phyloP scores from a whole-genome alignment of 305 asterid species.

The Solanum hybrid region DNA sequence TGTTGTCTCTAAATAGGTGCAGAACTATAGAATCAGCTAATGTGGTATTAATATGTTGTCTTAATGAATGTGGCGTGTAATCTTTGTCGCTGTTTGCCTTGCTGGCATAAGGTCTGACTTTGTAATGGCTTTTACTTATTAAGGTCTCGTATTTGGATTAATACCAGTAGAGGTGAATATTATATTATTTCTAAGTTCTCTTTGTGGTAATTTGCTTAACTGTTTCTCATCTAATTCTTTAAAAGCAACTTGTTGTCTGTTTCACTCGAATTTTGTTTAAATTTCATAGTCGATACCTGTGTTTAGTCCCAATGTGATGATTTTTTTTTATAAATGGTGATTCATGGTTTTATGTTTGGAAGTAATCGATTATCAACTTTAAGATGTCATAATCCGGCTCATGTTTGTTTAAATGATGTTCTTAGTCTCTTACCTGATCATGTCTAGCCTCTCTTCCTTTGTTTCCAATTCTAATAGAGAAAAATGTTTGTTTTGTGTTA shows the following conservation, averaged over 20 bases:
- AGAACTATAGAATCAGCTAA: not conserved
- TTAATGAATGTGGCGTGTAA: not conserved
- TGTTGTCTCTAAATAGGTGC: not conserved
- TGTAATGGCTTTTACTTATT: not conserved
- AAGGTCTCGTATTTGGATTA: not conserved
- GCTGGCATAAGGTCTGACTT: not conserved
- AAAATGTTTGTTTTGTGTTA: not conserved
- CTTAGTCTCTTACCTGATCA: not conserved
- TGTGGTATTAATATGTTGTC: not conserved
- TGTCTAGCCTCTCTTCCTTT: not conserved
- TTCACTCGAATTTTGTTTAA: too few relatives aligned
- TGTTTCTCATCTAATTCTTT: not conserved
- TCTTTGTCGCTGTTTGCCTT: not conserved
- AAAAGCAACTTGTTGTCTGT: not conserved
- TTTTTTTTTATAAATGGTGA: not conserved
- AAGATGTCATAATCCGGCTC: not conserved
- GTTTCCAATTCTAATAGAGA: not conserved
- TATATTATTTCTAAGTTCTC: not conserved
- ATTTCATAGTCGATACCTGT: not conserved
- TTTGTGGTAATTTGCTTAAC: not conserved
- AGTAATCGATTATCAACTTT: not conserved
- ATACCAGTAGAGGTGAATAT: not conserved
- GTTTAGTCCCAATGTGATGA: not conserved
- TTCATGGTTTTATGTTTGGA: not conserved
- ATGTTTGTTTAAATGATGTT: not conserved